Conservation (phyloP, 2,329 filamentous ascomycete species). For the Byssochlamys sp. region DNA sequence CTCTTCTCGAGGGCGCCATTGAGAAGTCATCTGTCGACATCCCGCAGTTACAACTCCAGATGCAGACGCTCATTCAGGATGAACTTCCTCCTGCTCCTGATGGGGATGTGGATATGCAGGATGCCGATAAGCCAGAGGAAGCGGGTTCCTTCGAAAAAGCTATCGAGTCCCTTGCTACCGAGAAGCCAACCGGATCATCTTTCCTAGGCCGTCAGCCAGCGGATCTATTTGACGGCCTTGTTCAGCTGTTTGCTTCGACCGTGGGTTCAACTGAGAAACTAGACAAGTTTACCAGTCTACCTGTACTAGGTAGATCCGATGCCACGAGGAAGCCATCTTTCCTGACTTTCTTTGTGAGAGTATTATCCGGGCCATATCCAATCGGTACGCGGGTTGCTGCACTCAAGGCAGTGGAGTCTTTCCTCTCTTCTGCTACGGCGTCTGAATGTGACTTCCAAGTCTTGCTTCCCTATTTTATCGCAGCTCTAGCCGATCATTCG, state of each 20-base stretch:
- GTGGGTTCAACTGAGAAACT: conserved; percentile 20
- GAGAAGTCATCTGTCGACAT: conserved; percentile 61
- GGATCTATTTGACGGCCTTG: conserved; percentile 29
- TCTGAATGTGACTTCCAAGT: conserved; percentile 60
- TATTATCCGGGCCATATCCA: conserved; percentile 65
- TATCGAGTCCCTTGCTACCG: conserved; percentile 23
- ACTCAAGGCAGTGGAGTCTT: conserved; percentile 53
- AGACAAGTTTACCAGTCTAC: conserved; percentile 27
- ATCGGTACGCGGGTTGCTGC: conserved; percentile 60
- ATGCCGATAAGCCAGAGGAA: conserved; percentile 19
- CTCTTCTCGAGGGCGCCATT: conserved; percentile 58
- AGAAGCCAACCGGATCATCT: conserved; percentile 21
- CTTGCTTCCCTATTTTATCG: conserved; percentile 70
- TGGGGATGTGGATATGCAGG: conserved; percentile 45
- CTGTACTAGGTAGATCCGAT: conserved; percentile 24
- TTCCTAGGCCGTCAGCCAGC: conserved; percentile 27
- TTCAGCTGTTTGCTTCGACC: conserved; percentile 28
- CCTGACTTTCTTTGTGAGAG: conserved; percentile 63
- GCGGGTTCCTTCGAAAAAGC: conserved; percentile 23
- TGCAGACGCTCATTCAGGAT: conserved; percentile 60
- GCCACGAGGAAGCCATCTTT: conserved; percentile 57
- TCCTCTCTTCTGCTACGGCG: conserved; percentile 43
- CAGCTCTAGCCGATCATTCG: conserved; percentile 64
- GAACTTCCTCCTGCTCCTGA: conserved; percentile 41
- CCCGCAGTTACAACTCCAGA: conserved; percentile 62